Evolutionary conservation across 352 stramenopile genomes (phyloP), one percentile per base, ranked within the genome.

Genomic region (Globisporangium lucens): DNA sequence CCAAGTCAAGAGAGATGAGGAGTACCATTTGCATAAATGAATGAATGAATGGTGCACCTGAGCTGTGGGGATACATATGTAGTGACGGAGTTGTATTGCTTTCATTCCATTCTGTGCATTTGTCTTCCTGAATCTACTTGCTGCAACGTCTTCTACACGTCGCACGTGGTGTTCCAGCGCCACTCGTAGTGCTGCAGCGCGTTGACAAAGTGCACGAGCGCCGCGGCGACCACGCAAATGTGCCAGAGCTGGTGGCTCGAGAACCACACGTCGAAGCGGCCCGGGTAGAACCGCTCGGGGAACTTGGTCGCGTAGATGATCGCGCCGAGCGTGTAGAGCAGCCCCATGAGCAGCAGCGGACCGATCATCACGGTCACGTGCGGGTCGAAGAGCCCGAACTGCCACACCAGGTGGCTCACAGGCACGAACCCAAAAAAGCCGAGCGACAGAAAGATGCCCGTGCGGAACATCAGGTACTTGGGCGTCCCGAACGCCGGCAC

Each of bases 161-260:
- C 78, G 67, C 87, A 95, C 52, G 87, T 76, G 29, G 82, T 93
- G 66, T 93, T 87, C 82, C 82, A 92, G 57, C 87, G 87, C 87
- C 87, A 95, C 74, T 94, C 78, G 69, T 93, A 93, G 61, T 95
- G 85, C 74, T 93, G 83, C 69, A 95, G 74, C 15, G 84, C 78
- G 68, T 93, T 94, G 60, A 76, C 75, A 65, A 94, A 93, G 77
- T 94, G 86, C 66, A 94, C 83, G 59, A 96, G 83, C 63, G 89
- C 89, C 12, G 89, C 89, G n/a, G 80, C 78, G 59, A 96, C 82
- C 57, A 96, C 89, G 63, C 85, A 96, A 55, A 96, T 86, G 76
- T 96, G 89, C 89, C 89, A 96, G 46, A 94, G 78, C 72, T 96
- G 85, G 75, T 96, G 89, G 68, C 85, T 94, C 27, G 85, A 91